Base-by-base conservation (phyloP, 306 rosid genomes). In the Fragaria iinumae region DNA sequence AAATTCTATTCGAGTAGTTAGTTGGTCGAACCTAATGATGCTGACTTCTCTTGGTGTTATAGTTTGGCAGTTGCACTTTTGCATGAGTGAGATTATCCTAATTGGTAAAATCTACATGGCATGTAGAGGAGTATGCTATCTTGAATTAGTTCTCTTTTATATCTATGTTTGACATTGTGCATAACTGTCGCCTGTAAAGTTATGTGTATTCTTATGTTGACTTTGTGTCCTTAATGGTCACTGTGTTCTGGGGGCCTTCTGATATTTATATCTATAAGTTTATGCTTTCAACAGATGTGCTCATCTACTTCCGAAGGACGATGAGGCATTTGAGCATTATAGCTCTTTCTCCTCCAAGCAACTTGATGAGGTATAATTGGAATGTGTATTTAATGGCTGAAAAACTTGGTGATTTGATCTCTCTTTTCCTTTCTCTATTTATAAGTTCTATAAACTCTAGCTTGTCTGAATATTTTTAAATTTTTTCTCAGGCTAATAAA, bases 261-360 rank as follows among this genome's bases (percentile, higher is more conserved):
- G 47, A 11, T 43, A 43, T 43, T 43, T 9, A 56, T 43, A 8
- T 71, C 18, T 50, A n/a, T 2, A 49, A 66, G 69, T 36, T 29
- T 29, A 11, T 69, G 1, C 34, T 8, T 64, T 16, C 44, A 57
- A 25, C 88, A 93, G 99, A 81, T 92, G 87, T 79, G 91, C 91
- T 6, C 99, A 95, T 85, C 69, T 95, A 82, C 99, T 95, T 75
- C 99, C 97, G 25, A 86, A 83, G 81, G 93, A 92, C 72, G 91
- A 86, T 71, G 97, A 95, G 77, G 96, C 99, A 77, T 88, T 95
- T 86, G 99, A 89, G 79, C 96, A 87, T 82, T 95, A 95, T 79
- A 86, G 79, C 82, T 68, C 83, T 71, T 89, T 90, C 86, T 90
- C 90, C 74, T 84, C 91, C 75, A 95, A 90, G 92, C 93, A 92